Evolutionary conservation across 1,284 basidiomycete genomes (phyloP).

Genomic region (Moesziomyces antarcticus): DNA sequence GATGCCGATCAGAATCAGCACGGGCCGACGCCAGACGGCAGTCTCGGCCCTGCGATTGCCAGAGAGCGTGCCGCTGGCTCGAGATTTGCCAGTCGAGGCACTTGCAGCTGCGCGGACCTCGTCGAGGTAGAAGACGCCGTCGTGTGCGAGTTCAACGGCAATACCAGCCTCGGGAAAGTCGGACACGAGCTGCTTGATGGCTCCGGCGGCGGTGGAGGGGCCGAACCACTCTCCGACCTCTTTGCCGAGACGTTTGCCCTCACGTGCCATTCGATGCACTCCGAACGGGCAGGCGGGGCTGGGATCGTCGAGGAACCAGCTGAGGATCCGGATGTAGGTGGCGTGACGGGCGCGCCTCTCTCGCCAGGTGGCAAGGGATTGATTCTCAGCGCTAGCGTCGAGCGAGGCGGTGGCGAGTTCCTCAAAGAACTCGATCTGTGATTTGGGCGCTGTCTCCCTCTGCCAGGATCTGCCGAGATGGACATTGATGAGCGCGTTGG

Average conservation of each 20-base stretch:
- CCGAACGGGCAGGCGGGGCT: slow-evolving; percentile 89
- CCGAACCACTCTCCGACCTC: slow-evolving; percentile 98
- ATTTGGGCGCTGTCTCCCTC: slow-evolving; percentile 24
- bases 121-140: slow-evolving; percentile 84
- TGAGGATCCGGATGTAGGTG: slow-evolving; percentile 84
- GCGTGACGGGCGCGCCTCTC: slow-evolving; percentile 53
- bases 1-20: slow-evolving; percentile 86
- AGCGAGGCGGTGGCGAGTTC: slow-evolving; percentile 15
- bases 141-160: slow-evolving; percentile 80
- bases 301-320: slow-evolving; percentile 95
- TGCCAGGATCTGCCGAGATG: slow-evolving; percentile 75
- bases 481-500: slow-evolving; percentile 83
- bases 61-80: neutral
- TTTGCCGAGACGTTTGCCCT: slow-evolving; percentile 92
- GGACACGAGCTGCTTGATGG: slow-evolving; percentile 78
- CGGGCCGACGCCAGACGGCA: slow-evolving; percentile 81
- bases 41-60: slow-evolving; percentile 6
- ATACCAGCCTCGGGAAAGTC: slow-evolving; percentile 83
- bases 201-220: slow-evolving; percentile 93
- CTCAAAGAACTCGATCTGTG: slow-evolving; percentile 21
- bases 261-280: slow-evolving; percentile 93
- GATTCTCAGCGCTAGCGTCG: slow-evolving; percentile 15
- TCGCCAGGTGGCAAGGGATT: slow-evolving; percentile 19
- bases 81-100: slow-evolving; percentile 5
- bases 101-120: slow-evolving; percentile 84